These are phyloP conservation scores for Aureobasidium pullulans DNA, from an alignment of 2,329 filamentous ascomycete species.

Conservation along the genomic window DNA sequence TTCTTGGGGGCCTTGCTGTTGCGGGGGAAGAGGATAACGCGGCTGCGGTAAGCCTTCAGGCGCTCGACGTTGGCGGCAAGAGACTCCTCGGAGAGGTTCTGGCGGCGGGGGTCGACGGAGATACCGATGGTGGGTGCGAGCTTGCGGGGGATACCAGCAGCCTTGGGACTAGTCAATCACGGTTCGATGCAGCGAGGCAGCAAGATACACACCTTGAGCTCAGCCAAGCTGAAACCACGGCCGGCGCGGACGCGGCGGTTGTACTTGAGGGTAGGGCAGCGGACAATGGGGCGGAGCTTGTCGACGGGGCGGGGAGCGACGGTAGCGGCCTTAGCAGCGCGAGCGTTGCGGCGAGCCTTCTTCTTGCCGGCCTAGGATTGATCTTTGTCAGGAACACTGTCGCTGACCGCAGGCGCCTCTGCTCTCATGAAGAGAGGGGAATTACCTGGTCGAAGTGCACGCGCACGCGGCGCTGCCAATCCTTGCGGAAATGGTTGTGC, in stretches of 20 bases:
- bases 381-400: slow-evolving; percentile 30
- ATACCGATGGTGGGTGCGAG: slow-evolving; percentile 95
- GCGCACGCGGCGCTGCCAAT: slow-evolving; percentile 99
- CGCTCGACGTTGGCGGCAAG: slow-evolving; percentile 92
- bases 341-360: slow-evolving; percentile 81
- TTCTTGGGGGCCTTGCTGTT: slow-evolving; percentile 90
- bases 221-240: slow-evolving; percentile 93
- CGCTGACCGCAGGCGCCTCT: slow-evolving; percentile 42
- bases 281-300: slow-evolving; percentile 90
- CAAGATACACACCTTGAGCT: slow-evolving; percentile 77
- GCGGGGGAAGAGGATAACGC: slow-evolving; percentile 96
- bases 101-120: slow-evolving; percentile 88
- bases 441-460: slow-evolving; percentile 99
- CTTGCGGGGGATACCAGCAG: slow-evolving; percentile 90
- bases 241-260: slow-evolving; percentile 96
- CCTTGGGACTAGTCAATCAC: slow-evolving; percentile 45
- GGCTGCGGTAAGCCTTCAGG: slow-evolving; percentile 94
- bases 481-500: slow-evolving; percentile 99
- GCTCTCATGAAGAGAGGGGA: slow-evolving; percentile 47
- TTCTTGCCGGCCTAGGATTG: slow-evolving; percentile 79
- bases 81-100: slow-evolving; percentile 94
- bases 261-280: slow-evolving; percentile 95
- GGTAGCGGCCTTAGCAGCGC: slow-evolving; percentile 88
- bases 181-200: neutral
- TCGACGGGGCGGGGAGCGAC: slow-evolving; percentile 95